Percentiles rank a stretch among this genome's conserved stretches.
Conservation (phyloP, 1,284 basidiomycete species). For the Ceratobasidium sp. region DNA sequence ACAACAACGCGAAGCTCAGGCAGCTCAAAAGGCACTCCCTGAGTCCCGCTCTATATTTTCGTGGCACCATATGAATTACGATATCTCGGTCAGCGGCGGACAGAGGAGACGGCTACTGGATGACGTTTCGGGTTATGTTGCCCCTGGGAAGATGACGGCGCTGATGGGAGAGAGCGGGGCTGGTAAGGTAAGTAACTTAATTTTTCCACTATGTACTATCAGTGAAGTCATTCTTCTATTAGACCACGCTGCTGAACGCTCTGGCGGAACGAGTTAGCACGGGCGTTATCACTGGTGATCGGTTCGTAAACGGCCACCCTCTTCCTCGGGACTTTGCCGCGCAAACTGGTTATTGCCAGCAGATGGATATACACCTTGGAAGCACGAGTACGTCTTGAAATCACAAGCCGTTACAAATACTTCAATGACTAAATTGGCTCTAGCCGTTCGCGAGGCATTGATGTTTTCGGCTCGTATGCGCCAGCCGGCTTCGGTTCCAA, state of each 20-base stretch:
- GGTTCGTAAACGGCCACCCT: conserved; percentile 81
- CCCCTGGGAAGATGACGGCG: conserved; percentile 82
- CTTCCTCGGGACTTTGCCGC: conserved; percentile 82
- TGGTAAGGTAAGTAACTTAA: conserved; percentile 54
- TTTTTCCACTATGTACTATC: not conserved
- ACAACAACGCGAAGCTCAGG: not conserved
- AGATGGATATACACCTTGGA: conserved; percentile 81
- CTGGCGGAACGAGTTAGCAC: conserved; percentile 82
- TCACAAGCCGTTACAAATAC: no score
- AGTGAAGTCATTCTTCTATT: not conserved
- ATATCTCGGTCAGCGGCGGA: conserved; percentile 71
- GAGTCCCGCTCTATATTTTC: conserved; percentile 64
- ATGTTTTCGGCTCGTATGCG: conserved; percentile 86
- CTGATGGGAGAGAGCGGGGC: conserved; percentile 79
- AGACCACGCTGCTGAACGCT: conserved; percentile 85
- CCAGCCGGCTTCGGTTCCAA: conserved; percentile 77
- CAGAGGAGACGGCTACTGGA: conserved; percentile 75
- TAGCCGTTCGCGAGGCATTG: conserved; percentile 85
- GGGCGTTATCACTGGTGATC: conserved; percentile 84
- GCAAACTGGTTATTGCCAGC: conserved; percentile 83
- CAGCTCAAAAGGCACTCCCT: not conserved
- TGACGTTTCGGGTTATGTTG: conserved; percentile 86
- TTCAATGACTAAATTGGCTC: no score
- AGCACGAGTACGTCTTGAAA: conserved; percentile 65
- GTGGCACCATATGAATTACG: conserved; percentile 74